phyloP scores from a whole-genome alignment of 1,284 basidiomycete genomes.

The Naganishia albida region DNA sequence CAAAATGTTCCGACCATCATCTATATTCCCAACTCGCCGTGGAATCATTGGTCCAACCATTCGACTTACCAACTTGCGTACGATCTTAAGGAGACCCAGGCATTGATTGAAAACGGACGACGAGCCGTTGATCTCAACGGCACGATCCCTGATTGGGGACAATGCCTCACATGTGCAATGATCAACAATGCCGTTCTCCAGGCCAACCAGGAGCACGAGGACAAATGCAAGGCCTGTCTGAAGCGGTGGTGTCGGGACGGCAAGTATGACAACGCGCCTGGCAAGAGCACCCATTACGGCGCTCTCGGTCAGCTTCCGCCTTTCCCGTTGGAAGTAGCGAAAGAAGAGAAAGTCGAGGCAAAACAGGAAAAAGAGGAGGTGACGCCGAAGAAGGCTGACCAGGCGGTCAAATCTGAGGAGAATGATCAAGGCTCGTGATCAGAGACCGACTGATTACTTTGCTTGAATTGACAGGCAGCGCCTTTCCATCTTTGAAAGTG shows the following conservation, averaged over 20 bases:
- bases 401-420: too few relatives aligned
- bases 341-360: too few relatives aligned
- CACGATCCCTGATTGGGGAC: constrained; percentile 48
- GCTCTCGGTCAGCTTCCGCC: background rate
- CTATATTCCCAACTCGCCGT: constrained; percentile 57
- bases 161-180: constrained; percentile 55
- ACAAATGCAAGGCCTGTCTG: constrained; percentile 51
- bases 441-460: too few relatives aligned
- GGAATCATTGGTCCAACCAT: constrained; percentile 49
- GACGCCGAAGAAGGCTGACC: too few relatives aligned
- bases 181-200: constrained; percentile 51
- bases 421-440: too few relatives aligned
- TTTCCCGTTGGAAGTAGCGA: background rate
- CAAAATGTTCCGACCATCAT: constrained; percentile 53
- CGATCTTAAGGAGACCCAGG: constrained; percentile 44
- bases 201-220: constrained; percentile 38
- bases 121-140: constrained; percentile 47
- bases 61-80: constrained; percentile 54
- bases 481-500: too few relatives aligned
- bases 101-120: constrained; percentile 44
- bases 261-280: constrained; percentile 33
- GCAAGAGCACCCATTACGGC: background rate
- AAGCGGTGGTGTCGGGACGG: constrained; percentile 52
- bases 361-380: too few relatives aligned
- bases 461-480: too few relatives aligned